Percentiles rank a stretch among this genome's conserved stretches.
phyloP scores from a whole-genome alignment of 192 early-diverging fungal species.

The Coemansia sp. region DNA sequence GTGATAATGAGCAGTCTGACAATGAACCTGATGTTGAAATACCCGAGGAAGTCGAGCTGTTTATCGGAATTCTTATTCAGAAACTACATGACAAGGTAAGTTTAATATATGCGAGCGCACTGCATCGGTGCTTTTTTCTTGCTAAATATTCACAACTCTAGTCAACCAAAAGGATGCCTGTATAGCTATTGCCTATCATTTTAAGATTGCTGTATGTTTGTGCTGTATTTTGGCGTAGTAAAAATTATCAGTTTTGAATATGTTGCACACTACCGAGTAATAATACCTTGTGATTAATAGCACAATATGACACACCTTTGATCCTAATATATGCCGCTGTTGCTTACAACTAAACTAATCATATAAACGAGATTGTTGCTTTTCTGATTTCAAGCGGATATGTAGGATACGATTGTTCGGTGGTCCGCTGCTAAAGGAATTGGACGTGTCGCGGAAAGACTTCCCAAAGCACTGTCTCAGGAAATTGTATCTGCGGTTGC shows the following conservation, averaged over 20 bases:
- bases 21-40: slow-evolving; percentile 68
- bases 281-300: too few relatives aligned
- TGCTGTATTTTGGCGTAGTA: too few relatives aligned
- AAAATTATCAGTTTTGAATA: too few relatives aligned
- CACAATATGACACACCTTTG: too few relatives aligned
- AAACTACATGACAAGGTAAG: slow-evolving; percentile 75
- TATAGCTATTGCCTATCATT: too few relatives aligned
- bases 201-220: too few relatives aligned
- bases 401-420: slow-evolving; percentile 83
- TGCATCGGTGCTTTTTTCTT: not conserved
- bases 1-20: slow-evolving; percentile 42
- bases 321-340: too few relatives aligned
- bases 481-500: slow-evolving; percentile 80
- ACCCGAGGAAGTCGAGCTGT: slow-evolving; percentile 75
- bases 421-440: slow-evolving; percentile 98
- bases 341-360: not conserved
- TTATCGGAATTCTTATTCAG: slow-evolving; percentile 80
- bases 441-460: slow-evolving; percentile 77
- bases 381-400: not conserved
- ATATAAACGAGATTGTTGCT: not conserved
- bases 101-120: slow-evolving; percentile 7
- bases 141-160: too few relatives aligned
- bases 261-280: too few relatives aligned
- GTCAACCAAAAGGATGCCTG: too few relatives aligned
- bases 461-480: slow-evolving; percentile 74